Evolutionary conservation across 1,284 basidiomycete genomes (phyloP).

Genomic region (Filobasidium uniguttulatum): DNA sequence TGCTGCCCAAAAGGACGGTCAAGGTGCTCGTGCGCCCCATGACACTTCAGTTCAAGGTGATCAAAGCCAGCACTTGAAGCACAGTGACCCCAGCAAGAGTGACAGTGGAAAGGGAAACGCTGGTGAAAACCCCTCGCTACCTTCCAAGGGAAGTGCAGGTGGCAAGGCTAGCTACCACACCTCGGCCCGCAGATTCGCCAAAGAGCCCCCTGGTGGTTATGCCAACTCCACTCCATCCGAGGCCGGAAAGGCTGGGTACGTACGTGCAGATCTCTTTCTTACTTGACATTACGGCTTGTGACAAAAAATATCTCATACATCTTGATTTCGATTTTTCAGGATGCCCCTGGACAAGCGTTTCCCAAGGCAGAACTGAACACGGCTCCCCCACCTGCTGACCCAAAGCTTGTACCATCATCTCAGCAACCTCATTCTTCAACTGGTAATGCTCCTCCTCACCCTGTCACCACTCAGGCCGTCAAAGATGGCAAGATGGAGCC

Average conservation of each 20-base stretch:
- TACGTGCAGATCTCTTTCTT: constrained; percentile 15
- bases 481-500: constrained; percentile 23
- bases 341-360: constrained; percentile 21
- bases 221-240: constrained; percentile 20
- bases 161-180: constrained; percentile 8
- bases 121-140: constrained; percentile 20
- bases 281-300: not conserved
- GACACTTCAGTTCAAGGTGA: constrained; percentile 21
- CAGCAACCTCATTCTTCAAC: constrained; percentile 21
- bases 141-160: constrained; percentile 15
- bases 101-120: constrained; percentile 25
- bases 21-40: constrained; percentile 15
- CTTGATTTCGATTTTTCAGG: constrained; percentile 8
- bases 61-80: constrained; percentile 29
- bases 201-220: constrained; percentile 21
- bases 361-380: constrained; percentile 20
- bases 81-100: constrained; percentile 16
- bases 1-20: constrained; percentile 11
- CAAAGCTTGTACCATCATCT: constrained; percentile 18
- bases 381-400: constrained; percentile 14
- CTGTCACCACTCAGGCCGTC: constrained; percentile 21
- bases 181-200: constrained; percentile 2
- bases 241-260: constrained; percentile 21
- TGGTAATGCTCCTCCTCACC: constrained; percentile 24
- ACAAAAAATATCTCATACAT: not conserved